Base-by-base conservation (phyloP, 1,284 basidiomycete genomes). In the Fomitopsis betulina region DNA sequence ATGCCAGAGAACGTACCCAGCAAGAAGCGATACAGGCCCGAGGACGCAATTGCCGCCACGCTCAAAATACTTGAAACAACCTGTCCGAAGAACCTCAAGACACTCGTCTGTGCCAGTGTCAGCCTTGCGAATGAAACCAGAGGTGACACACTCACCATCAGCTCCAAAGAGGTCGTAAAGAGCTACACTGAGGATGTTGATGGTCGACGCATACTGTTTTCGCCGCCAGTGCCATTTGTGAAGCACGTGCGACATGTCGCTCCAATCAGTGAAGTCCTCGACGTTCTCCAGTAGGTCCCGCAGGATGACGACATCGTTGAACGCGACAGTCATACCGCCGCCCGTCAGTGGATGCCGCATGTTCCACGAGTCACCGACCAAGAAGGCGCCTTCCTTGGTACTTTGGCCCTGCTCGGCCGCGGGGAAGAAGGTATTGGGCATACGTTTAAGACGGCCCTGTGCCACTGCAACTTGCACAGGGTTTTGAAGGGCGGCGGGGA, bases 331-430 rank as follows among this genome's bases (percentile, higher is more conserved):
- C 95, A 98, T 98, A 6, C 95, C 95, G 19, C 94, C 96, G 10
- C 97, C 97, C 0, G 96, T 99, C 12, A 99, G 80, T 0, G 97
- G 96, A 74, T 99, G 97, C 1, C 97, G 90, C 96, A 99, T 99
- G 72, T 99, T 99, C 90, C 95, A 96, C 1, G 96, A 89, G 72
- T 99, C 97, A 5, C 97, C 97, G 42, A 98, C 80, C 58, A 99
- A 83, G 62, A 99, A 80, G 8, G 88, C 87, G 21, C 96, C 95
- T 56, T 85, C 78, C 61, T 86, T 89, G 10, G 78, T 75, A 35
- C 72, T 67, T 12, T 68, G 66, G 2, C 73, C 93, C 71, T 98
- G 97, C 68, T 90, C 81, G 17, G 87, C 80, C 0, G 96, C 79
- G 0, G 96, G 94, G 3, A 99, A 81, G 80, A 94, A 98, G 0